Evolutionary conservation across 2,329 filamentous ascomycete species (phyloP).

Genomic region (Colletotrichum tropicale): DNA sequence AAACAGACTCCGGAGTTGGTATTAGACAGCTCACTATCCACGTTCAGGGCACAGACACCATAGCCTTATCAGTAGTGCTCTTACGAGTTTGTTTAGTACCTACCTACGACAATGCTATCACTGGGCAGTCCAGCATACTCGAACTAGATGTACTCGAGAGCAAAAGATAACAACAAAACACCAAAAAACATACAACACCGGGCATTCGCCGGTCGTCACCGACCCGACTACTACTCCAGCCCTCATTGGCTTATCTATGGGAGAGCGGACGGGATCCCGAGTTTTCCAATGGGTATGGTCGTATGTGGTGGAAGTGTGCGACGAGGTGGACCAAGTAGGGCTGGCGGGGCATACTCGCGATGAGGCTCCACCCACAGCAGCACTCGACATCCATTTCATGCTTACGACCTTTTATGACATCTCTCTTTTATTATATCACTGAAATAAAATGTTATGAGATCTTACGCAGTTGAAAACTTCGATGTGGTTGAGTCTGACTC

Average conservation of each 20-base stretch:
- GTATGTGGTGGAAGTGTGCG: not conserved
- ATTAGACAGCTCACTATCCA: not conserved
- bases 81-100: not conserved
- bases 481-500: not conserved
- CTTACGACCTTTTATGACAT: rapidly evolving
- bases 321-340: not conserved
- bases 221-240: not conserved
- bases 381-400: not conserved
- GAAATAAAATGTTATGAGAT: not conserved
- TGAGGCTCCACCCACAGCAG: not conserved
- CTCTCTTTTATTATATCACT: rapidly evolving
- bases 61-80: rapidly evolving
- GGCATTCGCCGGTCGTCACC: not conserved
- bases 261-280: not conserved
- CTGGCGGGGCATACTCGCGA: not conserved
- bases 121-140: not conserved
- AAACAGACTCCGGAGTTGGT: not conserved
- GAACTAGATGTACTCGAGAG: not conserved
- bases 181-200: not conserved
- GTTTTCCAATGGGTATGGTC: not conserved
- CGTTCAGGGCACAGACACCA: not conserved
- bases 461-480: not conserved
- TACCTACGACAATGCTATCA: not conserved
- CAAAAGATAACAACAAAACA: not conserved
- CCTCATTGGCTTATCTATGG: not conserved